Base-by-base conservation (phyloP, 169 alveolate genomes). In the Cyclospora cayetanensis region DNA sequence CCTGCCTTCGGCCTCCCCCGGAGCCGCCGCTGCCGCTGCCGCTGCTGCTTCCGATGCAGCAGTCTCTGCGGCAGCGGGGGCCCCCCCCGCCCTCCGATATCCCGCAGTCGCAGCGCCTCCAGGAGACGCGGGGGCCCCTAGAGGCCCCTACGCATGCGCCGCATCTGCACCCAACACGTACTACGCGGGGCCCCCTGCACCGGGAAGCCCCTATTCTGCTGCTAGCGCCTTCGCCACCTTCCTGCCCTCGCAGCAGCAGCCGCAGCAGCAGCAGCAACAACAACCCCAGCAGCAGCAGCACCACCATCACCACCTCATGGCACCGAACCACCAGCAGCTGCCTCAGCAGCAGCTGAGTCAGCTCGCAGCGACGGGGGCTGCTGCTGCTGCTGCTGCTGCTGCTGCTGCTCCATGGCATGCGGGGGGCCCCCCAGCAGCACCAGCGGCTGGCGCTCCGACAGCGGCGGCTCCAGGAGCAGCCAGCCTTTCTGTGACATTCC, bases 151-250 rank as follows among this genome's bases (percentile, higher is more conserved):
- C 46, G 52, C 53, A 34, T 70, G 82, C 82, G 3, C 1, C 25
- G n/a, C n/a, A n/a, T 53, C 46, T 29, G 4, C 53, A 1, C 31
- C 82, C 5, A 39, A 34, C 46, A 22, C 82, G 12, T 70, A 70
- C 25, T 70, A 70, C 46, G 46, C 29, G 53, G 3, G 82, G 4
- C 53, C 82, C 31, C 53, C 52, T 7, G 52, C 31, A 2, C 4
- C 53, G 29, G 46, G 82, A 22, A 25, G 82, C 53, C 82, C 82
- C 31, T 70, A 70, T 25, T 53, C 82, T 70, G 82, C 82, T 70
- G 82, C 82, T 70, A 53, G 55, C 9, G 82, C 82, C 11, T 70
- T 70, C 18, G 82, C 82, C 37, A 53, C 82, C 18, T 70, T 70
- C 37, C 55, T 46, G 31, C 34, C 55, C 53, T 53, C 82, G 22